A percentile compares a stretch with the other conserved stretches of the same genome.
These are phyloP conservation scores for Penicillium sp. DNA, from an alignment of 2,329 filamentous ascomycete genomes.

Conservation along the genomic window DNA sequence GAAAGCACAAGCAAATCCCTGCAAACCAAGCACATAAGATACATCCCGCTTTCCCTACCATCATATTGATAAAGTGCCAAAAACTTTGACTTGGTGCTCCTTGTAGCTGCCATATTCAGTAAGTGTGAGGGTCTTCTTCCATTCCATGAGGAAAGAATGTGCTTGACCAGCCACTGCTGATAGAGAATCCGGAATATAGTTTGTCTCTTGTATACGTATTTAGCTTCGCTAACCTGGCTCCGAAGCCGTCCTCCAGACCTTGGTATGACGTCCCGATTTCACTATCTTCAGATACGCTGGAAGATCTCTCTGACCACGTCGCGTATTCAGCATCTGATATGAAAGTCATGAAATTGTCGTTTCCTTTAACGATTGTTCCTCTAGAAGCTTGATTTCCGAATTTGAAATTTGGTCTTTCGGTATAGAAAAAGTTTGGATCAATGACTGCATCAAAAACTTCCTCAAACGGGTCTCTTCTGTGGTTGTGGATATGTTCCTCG, in stretches of 20 bases:
- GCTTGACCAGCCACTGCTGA: conserved; percentile 16
- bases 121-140: not conserved
- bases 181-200: conserved; percentile 7
- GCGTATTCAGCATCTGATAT: not conserved
- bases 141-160: conserved; percentile 9
- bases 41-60: not conserved
- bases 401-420: not conserved
- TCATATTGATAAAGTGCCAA: not conserved
- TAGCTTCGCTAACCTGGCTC: not conserved
- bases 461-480: not conserved
- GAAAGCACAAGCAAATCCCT: not conserved
- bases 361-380: not conserved
- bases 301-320: not conserved
- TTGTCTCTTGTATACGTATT: not conserved
- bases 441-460: not conserved
- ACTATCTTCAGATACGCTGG: not conserved
- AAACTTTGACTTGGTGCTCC: not conserved
- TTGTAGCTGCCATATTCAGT: not conserved
- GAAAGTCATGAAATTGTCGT: not conserved
- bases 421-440: conserved; percentile 3
- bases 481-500: not conserved
- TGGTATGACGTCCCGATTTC: not conserved
- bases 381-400: not conserved
- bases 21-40: not conserved
- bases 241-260: not conserved